phyloP scores from a whole-genome alignment of 257 asterid species.

The Solanum tarijense region DNA sequence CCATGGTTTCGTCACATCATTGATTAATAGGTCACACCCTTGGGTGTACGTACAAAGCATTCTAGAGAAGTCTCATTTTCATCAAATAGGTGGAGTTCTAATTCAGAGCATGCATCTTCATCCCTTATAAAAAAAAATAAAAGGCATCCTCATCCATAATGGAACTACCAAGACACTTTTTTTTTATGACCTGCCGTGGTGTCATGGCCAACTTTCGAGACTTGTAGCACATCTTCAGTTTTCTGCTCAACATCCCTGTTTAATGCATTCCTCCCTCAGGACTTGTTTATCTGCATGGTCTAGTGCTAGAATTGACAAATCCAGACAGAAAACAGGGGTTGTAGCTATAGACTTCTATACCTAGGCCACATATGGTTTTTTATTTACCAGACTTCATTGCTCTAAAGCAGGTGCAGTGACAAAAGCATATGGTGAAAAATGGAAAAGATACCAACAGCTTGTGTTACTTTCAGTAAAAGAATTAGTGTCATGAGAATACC shows the following conservation, averaged over 20 bases:
- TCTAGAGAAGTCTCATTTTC: not conserved
- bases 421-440: not conserved
- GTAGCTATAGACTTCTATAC: not conserved
- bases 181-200: no score
- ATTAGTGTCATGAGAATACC: conserved; percentile 31
- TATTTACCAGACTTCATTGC: not conserved
- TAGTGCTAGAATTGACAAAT: not conserved
- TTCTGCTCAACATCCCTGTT: not conserved
- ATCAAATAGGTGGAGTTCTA: not conserved
- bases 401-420: not conserved
- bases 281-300: not conserved
- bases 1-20: not conserved
- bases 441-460: not conserved
- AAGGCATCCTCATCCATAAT: not conserved
- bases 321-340: not conserved
- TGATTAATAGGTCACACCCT: not conserved
- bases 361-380: not conserved
- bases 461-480: not conserved
- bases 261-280: not conserved
- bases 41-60: not conserved
- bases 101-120: not conserved
- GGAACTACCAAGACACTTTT: not conserved
- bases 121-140: not conserved
- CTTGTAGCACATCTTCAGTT: not conserved
- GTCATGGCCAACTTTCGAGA: no score